phyloP scores from a whole-genome alignment of 2,329 filamentous ascomycete genomes.

The Myriosclerotinia curreyana region DNA sequence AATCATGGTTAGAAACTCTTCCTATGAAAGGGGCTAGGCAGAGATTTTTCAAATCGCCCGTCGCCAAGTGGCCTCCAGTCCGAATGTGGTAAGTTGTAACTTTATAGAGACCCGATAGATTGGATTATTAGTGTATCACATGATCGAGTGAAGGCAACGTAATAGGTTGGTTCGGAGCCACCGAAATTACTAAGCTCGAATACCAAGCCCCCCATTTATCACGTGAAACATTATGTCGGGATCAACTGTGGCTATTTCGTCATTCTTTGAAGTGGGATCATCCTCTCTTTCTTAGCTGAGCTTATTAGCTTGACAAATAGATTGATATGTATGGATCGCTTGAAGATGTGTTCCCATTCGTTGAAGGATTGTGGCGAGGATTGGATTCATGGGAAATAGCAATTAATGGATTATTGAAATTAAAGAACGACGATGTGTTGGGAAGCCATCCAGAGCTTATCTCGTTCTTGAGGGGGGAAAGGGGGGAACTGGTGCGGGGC shows the following conservation, averaged over 20 bases:
- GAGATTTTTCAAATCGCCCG: not conserved
- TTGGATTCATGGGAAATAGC: too few relatives aligned
- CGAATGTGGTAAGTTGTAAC: too few relatives aligned
- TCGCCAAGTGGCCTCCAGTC: not conserved
- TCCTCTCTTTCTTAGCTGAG: not conserved
- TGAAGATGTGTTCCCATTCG: not conserved
- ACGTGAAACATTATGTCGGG: not conserved
- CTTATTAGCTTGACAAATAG: not conserved
- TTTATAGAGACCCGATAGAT: too few relatives aligned
- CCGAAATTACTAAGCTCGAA: constrained; percentile 4
- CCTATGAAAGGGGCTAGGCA: not conserved
- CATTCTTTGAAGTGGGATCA: not conserved
- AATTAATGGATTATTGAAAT: too few relatives aligned
- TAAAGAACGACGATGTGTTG: too few relatives aligned
- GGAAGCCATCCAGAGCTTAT: constrained; percentile 3
- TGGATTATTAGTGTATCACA: too few relatives aligned
- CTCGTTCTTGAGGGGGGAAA: not conserved
- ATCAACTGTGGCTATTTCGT: constrained; percentile 10
- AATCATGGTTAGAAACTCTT: not conserved
- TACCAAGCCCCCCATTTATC: not conserved
- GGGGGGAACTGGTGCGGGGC: constrained; percentile 3
- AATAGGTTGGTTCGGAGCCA: not conserved
- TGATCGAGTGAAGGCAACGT: constrained; percentile 1
- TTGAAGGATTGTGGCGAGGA: not conserved
- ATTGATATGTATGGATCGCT: not conserved